A percentile compares a stretch with the other conserved stretches of the same genome.
phyloP scores from a whole-genome alignment of 225 moss, liverwort and hornwort species.

The Pseudisothecium myosuroides region DNA sequence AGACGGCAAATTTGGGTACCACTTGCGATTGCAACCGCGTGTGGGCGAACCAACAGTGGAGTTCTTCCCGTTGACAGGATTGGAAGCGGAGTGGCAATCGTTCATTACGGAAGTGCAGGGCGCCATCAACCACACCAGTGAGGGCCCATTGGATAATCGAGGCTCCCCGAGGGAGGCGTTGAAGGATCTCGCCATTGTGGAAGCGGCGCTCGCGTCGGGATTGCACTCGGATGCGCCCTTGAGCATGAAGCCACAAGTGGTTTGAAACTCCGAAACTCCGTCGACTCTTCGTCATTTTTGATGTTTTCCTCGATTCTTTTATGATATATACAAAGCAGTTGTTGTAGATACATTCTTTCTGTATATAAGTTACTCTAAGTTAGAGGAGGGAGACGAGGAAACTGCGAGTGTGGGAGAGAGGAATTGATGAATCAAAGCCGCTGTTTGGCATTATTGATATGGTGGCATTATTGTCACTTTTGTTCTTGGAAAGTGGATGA shows the following conservation, averaged over 20 bases:
- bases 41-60: background rate
- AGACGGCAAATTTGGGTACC: slow-evolving; percentile 55
- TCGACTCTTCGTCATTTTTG: background rate
- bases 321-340: background rate
- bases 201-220: slow-evolving; percentile 48
- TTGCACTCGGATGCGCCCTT: slow-evolving; percentile 39
- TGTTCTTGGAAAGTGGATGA: background rate
- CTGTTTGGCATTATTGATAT: background rate
- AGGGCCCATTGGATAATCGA: background rate
- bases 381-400: background rate
- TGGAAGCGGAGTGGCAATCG: slow-evolving; percentile 33
- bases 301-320: background rate
- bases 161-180: slow-evolving; percentile 41
- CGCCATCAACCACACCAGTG: background rate
- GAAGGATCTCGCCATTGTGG: slow-evolving; percentile 52
- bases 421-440: background rate
- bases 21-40: slow-evolving; percentile 23
- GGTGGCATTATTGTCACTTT: background rate
- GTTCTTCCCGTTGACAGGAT: slow-evolving; percentile 32
- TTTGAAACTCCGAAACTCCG: background rate
- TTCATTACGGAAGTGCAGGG: slow-evolving; percentile 38
- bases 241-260: slow-evolving; percentile 33
- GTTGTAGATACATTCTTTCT: slow-evolving; percentile 26
- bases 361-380: background rate
- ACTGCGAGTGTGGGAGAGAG: background rate